A percentile compares a stretch with the other conserved stretches of the same genome.
Evolutionary conservation across 2,329 filamentous ascomycete species (phyloP).

Genomic region (Epicoccum sorghinum): DNA sequence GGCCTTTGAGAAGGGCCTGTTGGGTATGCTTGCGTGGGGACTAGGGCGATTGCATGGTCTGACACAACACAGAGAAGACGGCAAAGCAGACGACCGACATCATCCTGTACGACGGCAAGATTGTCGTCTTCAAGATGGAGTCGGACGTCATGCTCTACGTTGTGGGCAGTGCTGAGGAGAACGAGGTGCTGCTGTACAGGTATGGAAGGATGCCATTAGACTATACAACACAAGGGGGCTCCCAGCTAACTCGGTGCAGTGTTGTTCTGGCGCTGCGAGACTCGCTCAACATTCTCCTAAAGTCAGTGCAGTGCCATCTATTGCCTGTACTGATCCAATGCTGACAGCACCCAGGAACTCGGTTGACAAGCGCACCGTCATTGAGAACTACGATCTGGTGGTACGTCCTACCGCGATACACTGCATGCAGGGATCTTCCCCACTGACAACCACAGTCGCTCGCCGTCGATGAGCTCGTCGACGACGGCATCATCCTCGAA

Average conservation of each 20-base stretch:
- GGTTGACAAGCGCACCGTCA: conserved; percentile 94
- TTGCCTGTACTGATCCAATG: too few species aligned
- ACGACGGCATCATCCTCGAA: conserved; percentile 86
- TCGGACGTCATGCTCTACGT: conserved; percentile 97
- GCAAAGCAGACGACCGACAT: conserved; percentile 95
- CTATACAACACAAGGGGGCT: too few species aligned
- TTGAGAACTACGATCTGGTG: conserved; percentile 98
- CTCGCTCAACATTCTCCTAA: conserved; percentile 87
- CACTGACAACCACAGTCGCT: conserved; percentile 85
- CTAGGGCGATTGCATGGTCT: conserved; percentile 71
- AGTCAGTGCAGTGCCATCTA: conserved; percentile 64
- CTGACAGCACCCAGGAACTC: conserved; percentile 69
- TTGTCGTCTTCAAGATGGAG: conserved; percentile 98
- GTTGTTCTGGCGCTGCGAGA: conserved; percentile 91
- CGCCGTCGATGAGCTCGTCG: conserved; percentile 80
- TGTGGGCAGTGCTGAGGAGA: conserved; percentile 87
- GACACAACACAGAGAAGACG: conserved; percentile 70
- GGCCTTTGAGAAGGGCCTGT: conserved; percentile 91
- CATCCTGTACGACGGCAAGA: conserved; percentile 94
- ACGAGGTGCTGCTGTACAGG: conserved; percentile 93
- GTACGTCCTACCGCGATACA: conserved; percentile 26
- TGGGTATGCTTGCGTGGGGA: conserved; percentile 66
- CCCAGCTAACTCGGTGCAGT: conserved; percentile 50
- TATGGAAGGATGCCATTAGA: conserved; percentile 12
- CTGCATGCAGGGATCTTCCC: background rate